These are phyloP conservation scores for Histomonas meleagridis DNA, from an alignment of 208 protist species.

Conservation along the genomic window DNA sequence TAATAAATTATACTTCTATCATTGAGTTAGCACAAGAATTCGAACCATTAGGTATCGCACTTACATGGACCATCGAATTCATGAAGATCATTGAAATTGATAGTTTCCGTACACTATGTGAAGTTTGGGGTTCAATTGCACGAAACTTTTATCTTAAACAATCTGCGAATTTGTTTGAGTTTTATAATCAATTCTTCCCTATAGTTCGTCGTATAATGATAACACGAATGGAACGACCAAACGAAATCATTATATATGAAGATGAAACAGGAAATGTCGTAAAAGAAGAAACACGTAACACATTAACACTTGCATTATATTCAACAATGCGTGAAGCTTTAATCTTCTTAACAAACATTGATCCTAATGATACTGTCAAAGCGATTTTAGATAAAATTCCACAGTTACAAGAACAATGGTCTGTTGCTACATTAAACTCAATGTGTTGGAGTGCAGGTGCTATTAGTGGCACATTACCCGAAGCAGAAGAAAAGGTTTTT, in stretches of 20 bases:
- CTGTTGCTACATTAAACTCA: neutral
- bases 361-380: neutral
- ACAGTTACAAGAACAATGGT: neutral
- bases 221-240: neutral
- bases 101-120: neutral
- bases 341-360: neutral
- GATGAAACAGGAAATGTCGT: neutral
- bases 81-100: neutral
- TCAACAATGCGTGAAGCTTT: neutral
- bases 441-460: constrained; percentile 5
- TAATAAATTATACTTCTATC: neutral
- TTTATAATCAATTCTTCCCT: neutral
- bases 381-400: neutral
- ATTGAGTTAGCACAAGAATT: neutral
- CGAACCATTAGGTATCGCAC: neutral
- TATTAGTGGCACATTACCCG: neutral
- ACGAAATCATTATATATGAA: neutral
- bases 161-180: neutral
- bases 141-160: neutral
- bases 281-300: neutral
- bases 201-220: neutral
- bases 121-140: neutral
- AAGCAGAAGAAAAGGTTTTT: neutral
- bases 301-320: neutral
- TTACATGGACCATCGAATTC: neutral